These are phyloP conservation scores for Delonix regia DNA, from an alignment of 306 rosid genomes.

Conservation along the genomic window DNA sequence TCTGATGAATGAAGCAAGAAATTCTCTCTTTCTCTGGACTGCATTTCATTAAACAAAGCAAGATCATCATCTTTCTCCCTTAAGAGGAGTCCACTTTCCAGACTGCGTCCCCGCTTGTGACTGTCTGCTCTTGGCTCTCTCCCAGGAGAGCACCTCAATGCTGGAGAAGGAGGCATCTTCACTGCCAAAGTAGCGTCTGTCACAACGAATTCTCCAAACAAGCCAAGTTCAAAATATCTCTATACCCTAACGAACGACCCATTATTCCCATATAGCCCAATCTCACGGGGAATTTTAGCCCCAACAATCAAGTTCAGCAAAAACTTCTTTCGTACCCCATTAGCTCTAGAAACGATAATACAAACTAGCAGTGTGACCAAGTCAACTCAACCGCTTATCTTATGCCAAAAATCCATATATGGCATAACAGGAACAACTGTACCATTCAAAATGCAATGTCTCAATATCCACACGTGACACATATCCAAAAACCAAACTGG, in stretches of 20 bases:
- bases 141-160: conserved; percentile 74
- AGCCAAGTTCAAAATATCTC: conserved; percentile 22
- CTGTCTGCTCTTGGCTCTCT: conserved; percentile 59
- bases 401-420: conserved; percentile 31
- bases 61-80: conserved; percentile 82
- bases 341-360: conserved; percentile 14
- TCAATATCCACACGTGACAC: background rate
- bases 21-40: conserved; percentile 64
- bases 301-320: conserved; percentile 35
- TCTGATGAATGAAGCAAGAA: conserved; percentile 76
- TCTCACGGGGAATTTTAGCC: conserved; percentile 21
- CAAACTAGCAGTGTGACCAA: conserved; percentile 36
- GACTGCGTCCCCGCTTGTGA: conserved; percentile 77
- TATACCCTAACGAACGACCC: conserved; percentile 30
- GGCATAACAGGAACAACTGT: conserved; percentile 37
- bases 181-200: conserved; percentile 36
- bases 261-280: conserved; percentile 30
- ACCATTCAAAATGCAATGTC: conserved; percentile 46
- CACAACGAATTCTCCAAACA: conserved; percentile 38
- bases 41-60: conserved; percentile 79
- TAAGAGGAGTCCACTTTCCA: conserved; percentile 64
- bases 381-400: conserved; percentile 49
- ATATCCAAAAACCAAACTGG: conserved; percentile 29
- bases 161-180: conserved; percentile 83
- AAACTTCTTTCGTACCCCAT: background rate